Conservation (phyloP, 176 grass and related monocot genomes). For the Hyparrhenia diplandra region DNA sequence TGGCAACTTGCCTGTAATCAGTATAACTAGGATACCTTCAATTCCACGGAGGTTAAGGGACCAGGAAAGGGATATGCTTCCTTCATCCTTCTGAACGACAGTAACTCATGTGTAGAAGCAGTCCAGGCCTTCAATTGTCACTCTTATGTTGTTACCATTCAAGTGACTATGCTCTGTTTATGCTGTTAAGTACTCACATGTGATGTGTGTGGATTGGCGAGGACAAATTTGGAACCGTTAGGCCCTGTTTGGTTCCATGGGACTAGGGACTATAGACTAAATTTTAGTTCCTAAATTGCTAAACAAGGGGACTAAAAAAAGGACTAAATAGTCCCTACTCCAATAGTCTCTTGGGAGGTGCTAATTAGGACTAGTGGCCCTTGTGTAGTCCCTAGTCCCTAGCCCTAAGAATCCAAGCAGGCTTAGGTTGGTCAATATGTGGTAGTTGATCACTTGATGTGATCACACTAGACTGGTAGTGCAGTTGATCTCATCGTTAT, state of each 20-base stretch:
- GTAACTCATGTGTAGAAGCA: background rate
- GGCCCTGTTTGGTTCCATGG: too few relatives aligned
- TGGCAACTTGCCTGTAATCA: background rate
- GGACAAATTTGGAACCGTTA: background rate
- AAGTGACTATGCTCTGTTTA: slow-evolving; percentile 3
- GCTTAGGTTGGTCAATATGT: background rate
- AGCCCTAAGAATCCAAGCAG: too few relatives aligned
- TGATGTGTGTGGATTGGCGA: background rate
- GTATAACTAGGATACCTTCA: background rate
- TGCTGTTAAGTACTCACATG: background rate
- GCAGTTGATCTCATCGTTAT: background rate
- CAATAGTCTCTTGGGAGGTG: too few relatives aligned
- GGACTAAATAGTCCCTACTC: too few relatives aligned
- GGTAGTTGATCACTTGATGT: background rate
- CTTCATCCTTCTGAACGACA: background rate
- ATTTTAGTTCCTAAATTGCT: too few relatives aligned
- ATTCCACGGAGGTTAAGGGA: background rate
- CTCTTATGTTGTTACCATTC: background rate
- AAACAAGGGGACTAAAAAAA: too few relatives aligned
- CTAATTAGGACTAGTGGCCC: too few relatives aligned
- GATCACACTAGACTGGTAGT: background rate
- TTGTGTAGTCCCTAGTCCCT: too few relatives aligned
- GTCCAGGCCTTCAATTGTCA: background rate
- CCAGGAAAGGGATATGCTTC: background rate
- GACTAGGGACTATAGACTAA: too few relatives aligned